Percentiles rank a stretch among this genome's conserved stretches.
phyloP scores from a whole-genome alignment of 2,329 filamentous ascomycete genomes.

The Tolypocladium nubicola region DNA sequence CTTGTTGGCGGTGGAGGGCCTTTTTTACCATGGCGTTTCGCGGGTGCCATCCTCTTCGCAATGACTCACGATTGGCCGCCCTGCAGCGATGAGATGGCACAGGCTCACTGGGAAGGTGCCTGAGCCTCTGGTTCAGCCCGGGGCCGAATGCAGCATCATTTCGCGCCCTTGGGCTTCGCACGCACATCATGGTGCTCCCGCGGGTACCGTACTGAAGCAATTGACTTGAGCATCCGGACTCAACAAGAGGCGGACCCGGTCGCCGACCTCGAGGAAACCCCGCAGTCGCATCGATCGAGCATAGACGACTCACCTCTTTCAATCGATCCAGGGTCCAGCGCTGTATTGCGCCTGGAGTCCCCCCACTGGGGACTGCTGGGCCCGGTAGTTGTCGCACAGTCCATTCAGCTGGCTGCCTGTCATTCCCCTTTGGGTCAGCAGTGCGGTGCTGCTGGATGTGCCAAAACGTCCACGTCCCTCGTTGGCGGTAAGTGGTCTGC shows the following conservation, averaged over 20 bases:
- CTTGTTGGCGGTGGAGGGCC: neutral
- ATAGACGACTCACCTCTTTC: neutral
- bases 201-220: neutral
- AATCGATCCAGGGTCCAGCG: neutral
- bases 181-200: neutral
- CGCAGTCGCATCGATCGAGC: neutral
- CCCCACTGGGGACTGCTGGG: neutral
- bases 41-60: neutral
- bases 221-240: neutral
- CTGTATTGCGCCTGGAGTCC: neutral
- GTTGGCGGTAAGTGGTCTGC: neutral
- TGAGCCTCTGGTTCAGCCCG: neutral
- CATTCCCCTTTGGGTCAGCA: neutral
- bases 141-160: neutral
- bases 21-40: neutral
- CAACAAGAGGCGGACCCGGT: neutral
- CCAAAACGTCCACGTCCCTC: neutral
- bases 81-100: neutral
- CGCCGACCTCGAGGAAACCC: neutral
- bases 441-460: neutral
- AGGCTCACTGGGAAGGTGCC: neutral
- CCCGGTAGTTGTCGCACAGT: neutral
- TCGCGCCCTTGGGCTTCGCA: neutral
- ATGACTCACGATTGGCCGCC: neutral
- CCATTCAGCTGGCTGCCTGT: slow-evolving; percentile 1